Percentiles rank a stretch among this genome's conserved stretches.
Evolutionary conservation across 2,329 filamentous ascomycete species (phyloP).

Genomic region (Colletotrichum salicis): DNA sequence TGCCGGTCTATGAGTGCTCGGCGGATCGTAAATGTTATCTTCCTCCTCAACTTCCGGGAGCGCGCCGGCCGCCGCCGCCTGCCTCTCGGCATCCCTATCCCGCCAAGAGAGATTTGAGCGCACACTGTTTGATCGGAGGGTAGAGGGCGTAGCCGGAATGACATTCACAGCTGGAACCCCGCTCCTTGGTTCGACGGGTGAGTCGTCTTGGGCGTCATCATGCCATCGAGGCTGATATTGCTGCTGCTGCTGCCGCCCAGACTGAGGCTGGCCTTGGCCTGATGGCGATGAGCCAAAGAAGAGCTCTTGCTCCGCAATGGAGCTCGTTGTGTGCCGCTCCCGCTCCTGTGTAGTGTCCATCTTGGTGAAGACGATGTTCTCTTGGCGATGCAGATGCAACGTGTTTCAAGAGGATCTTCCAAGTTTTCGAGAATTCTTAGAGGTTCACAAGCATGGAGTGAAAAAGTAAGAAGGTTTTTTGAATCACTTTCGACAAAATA

Average conservation of each 20-base stretch:
- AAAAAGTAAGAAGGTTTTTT: background rate
- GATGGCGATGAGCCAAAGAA: slow-evolving; percentile 18
- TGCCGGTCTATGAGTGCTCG: background rate
- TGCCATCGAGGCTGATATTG: slow-evolving; percentile 26
- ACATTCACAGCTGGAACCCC: slow-evolving; percentile 32
- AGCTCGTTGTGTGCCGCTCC: slow-evolving; percentile 26
- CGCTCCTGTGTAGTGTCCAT: slow-evolving; percentile 28
- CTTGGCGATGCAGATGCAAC: slow-evolving; percentile 4
- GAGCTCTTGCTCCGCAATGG: slow-evolving; percentile 31
- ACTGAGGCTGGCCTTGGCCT: slow-evolving; percentile 16
- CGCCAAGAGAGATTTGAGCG: slow-evolving; percentile 26
- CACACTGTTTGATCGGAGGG: slow-evolving; percentile 30
- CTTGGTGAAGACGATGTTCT: background rate
- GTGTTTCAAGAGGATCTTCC: background rate
- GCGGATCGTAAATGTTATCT: slow-evolving; percentile 26
- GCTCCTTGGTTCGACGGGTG: slow-evolving; percentile 25
- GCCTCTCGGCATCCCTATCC: slow-evolving; percentile 15
- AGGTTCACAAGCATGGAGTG: background rate
- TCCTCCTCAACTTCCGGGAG: slow-evolving; percentile 28
- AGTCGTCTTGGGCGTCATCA: slow-evolving; percentile 24
- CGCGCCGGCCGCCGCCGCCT: slow-evolving; percentile 3
- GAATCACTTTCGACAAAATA: background rate
- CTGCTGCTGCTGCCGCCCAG: slow-evolving; percentile 20
- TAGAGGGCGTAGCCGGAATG: slow-evolving; percentile 32
- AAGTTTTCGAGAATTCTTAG: background rate